Evolutionary conservation across 306 rosid genomes (phyloP).

Genomic region (Inga laurina): DNA sequence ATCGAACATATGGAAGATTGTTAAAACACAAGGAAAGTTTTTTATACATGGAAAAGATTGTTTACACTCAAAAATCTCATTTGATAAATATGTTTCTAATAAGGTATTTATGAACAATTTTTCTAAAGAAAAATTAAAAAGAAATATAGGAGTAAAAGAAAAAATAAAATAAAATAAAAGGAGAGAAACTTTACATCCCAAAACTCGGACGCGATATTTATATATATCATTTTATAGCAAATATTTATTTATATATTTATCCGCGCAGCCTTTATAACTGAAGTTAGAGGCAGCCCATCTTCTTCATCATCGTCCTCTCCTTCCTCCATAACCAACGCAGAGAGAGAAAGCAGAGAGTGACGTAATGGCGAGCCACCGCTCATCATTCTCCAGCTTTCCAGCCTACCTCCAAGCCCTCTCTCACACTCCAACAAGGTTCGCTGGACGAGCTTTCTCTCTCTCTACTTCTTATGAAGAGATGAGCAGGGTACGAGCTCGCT

Average conservation of each 20-base stretch:
- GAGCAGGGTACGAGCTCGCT: conserved; percentile 34
- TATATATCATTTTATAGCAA: too few relatives aligned
- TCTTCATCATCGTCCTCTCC: not conserved
- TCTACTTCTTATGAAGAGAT: conserved; percentile 78
- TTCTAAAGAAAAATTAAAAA: too few relatives aligned
- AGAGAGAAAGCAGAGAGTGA: not conserved
- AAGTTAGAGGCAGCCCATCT: not conserved
- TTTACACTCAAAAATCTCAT: too few relatives aligned
- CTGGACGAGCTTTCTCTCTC: conserved; percentile 66
- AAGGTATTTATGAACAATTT: too few relatives aligned
- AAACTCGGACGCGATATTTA: too few relatives aligned
- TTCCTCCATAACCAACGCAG: not conserved
- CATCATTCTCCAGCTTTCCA: conserved; percentile 70
- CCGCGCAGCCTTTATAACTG: conserved; percentile 7
- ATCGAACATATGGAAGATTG: too few relatives aligned
- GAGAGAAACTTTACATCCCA: too few relatives aligned
- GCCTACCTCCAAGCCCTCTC: conserved; percentile 33
- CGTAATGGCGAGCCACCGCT: conserved; percentile 50
- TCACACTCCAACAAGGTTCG: conserved; percentile 22
- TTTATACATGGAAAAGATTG: too few relatives aligned
- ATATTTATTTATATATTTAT: not conserved
- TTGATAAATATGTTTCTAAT: too few relatives aligned
- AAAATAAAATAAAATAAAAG: too few relatives aligned
- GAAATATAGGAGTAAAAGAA: too few relatives aligned
- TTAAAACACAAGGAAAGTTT: too few relatives aligned